Base-by-base conservation (phyloP, 192 early-diverging fungal genomes). In the Chytriomyces sp. region DNA sequence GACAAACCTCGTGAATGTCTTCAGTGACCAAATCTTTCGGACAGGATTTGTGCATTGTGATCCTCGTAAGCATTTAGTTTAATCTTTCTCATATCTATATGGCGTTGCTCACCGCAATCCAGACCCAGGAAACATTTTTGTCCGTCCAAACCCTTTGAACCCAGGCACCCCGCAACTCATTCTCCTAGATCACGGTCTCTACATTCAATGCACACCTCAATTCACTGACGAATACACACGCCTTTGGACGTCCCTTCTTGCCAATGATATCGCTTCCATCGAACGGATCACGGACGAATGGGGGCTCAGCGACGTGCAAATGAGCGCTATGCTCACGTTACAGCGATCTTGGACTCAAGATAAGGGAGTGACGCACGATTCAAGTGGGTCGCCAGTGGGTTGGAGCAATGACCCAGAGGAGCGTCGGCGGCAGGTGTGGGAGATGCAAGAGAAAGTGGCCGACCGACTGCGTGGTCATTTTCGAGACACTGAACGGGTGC, bases 181-280 rank as follows among this genome's bases (percentile, higher is more conserved):
- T 5, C 75, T 98, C 5, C 80, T 98, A 44, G 96, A 98, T 59
- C 96, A 98, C 77, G 96, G 96, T 3, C 86, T 98, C 22, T 98
- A 95, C 69, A 88, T 95, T 31, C 82, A 89, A 61, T 91, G 91
- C 73, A 88, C 85, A 17, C 79, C 77, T 22, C 62, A 65, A 33
- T 95, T 98, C 76, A 82, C 85, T 19, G 72, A 85, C 55, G 86
- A 95, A 64, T 95, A 96, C 60, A 90, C 92, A 30, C 74, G 85
- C 57, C 86, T 98, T 61, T 98, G 94, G 94, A 90, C 91, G 69
- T 83, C 91, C 0, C 80, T 96, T 0, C 91, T 94, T 78, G 59
- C 91, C 12, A 75, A 86, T 40, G 93, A 98, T 64, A 78, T 82
- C 22, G 59, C 72, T 3, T 78, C 80, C 1, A 84, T 96, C 59